Evolutionary conservation across 2,329 filamentous ascomycete species (phyloP).

Genomic region (Penicillium sp.): DNA sequence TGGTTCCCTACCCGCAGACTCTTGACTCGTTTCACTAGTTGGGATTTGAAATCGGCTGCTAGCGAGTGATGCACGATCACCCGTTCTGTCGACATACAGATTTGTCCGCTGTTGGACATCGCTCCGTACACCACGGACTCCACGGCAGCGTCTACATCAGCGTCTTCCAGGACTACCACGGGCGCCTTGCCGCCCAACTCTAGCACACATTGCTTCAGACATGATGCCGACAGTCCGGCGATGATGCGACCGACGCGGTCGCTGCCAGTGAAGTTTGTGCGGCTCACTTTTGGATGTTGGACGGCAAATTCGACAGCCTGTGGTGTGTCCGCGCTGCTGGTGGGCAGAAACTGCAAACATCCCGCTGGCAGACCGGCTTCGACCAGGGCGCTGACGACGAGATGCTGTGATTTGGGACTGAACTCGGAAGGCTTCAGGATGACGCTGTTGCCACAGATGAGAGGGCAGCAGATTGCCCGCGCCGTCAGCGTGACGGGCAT

Average conservation of each 20-base stretch:
- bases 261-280: conserved; percentile 14
- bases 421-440: conserved; percentile 12
- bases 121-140: conserved; percentile 10
- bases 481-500: conserved; percentile 8
- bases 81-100: conserved; percentile 15
- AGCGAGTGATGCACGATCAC: conserved; percentile 7
- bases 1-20: conserved; percentile 11
- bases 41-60: conserved; percentile 7
- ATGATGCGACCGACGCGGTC: conserved; percentile 12
- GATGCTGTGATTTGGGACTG: conserved; percentile 14
- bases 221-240: conserved; percentile 7
- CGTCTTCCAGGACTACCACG: conserved; percentile 12
- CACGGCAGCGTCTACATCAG: conserved; percentile 11
- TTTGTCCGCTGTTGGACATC: conserved; percentile 10
- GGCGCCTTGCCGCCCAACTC: conserved; percentile 16
- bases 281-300: conserved; percentile 10
- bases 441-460: conserved; percentile 12
- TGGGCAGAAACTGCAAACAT: conserved; percentile 6
- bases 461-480: conserved; percentile 2
- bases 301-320: conserved; percentile 8
- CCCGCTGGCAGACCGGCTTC: conserved; percentile 13
- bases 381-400: conserved; percentile 10
- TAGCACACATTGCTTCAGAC: conserved; percentile 12
- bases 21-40: conserved; percentile 2
- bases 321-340: conserved; percentile 4